Conservation (phyloP, 2,329 filamentous ascomycete species). For the Ophiosphaerella herpotricha region DNA sequence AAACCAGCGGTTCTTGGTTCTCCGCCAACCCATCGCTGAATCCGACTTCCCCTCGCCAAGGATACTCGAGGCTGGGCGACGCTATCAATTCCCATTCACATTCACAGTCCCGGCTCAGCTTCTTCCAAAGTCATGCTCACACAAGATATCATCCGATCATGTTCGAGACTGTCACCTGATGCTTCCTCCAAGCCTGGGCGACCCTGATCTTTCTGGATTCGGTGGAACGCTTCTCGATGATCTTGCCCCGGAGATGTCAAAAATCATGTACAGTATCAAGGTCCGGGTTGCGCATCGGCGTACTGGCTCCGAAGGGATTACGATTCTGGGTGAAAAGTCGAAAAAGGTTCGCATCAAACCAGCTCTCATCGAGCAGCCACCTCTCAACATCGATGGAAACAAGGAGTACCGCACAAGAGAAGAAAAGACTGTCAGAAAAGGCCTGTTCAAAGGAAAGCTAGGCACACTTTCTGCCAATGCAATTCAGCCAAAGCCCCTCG, state of each 20-base stretch:
- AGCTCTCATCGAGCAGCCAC: constrained; percentile 63
- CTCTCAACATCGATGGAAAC: constrained; percentile 56
- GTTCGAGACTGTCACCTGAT: constrained; percentile 61
- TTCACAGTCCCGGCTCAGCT: constrained; percentile 67
- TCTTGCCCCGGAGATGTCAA: constrained; percentile 65
- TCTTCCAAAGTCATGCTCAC: constrained; percentile 63
- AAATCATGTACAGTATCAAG: constrained; percentile 62
- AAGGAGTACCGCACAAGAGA: constrained; percentile 59
- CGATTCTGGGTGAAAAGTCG: constrained; percentile 55
- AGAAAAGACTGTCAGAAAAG: constrained; percentile 65
- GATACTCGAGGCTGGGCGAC: constrained; percentile 58
- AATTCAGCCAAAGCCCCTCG: constrained; percentile 61
- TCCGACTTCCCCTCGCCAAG: constrained; percentile 59
- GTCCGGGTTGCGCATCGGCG: constrained; percentile 51
- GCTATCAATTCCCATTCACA: constrained; percentile 65
- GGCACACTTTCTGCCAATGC: constrained; percentile 63
- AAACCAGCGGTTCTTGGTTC: constrained; percentile 64
- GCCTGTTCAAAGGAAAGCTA: constrained; percentile 62
- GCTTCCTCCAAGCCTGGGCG: constrained; percentile 66
- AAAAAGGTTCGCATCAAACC: constrained; percentile 66
- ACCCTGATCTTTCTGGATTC: constrained; percentile 57
- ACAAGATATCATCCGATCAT: constrained; percentile 56
- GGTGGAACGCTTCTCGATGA: constrained; percentile 62
- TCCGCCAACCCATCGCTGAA: constrained; percentile 63
- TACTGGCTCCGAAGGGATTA: constrained; percentile 43